phyloP scores from a whole-genome alignment of 352 stramenopile species.

The Phytophthora pluvialis region DNA sequence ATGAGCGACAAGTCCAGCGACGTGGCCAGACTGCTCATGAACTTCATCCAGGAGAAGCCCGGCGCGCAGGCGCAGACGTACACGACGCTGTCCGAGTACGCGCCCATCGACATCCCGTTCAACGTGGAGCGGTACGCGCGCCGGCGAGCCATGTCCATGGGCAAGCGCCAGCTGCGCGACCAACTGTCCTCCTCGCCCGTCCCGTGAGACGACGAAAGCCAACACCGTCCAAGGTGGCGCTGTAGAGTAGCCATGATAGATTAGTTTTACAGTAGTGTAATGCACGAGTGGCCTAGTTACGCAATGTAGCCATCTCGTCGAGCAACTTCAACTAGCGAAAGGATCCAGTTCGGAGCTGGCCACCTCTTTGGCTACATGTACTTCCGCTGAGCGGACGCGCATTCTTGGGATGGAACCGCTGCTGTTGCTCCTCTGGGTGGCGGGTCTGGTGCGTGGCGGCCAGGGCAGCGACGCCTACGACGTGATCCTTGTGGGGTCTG shows the following conservation, averaged over 20 bases:
- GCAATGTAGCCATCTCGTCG: slow-evolving; percentile 1
- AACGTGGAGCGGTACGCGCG: slow-evolving; percentile 68
- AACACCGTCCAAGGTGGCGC: background rate
- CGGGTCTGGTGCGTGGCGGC: background rate
- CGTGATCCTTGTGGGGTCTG: slow-evolving; percentile 64
- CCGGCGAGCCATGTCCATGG: slow-evolving; percentile 66
- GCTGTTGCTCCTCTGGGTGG: slow-evolving; percentile 6
- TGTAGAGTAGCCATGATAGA: slow-evolving; percentile 32
- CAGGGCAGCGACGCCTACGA: slow-evolving; percentile 42
- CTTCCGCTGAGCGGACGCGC: no score
- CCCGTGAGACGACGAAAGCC: slow-evolving; percentile 5
- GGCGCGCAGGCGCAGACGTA: slow-evolving; percentile 62
- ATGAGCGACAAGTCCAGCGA: slow-evolving; percentile 66
- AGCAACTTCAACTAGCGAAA: slow-evolving; percentile 29
- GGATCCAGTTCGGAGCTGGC: slow-evolving; percentile 7
- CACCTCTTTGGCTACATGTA: no score
- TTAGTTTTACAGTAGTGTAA: slow-evolving; percentile 17
- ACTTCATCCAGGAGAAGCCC: slow-evolving; percentile 83
- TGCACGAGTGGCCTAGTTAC: background rate
- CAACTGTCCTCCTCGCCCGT: slow-evolving; percentile 29
- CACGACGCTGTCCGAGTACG: slow-evolving; percentile 78
- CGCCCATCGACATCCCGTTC: slow-evolving; percentile 70
- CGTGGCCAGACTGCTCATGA: slow-evolving; percentile 70
- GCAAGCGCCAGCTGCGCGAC: slow-evolving; percentile 52
- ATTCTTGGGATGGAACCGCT: background rate